Evolutionary conservation across 306 rosid genomes (phyloP).

Genomic region (Casuarina equisetifolia): DNA sequence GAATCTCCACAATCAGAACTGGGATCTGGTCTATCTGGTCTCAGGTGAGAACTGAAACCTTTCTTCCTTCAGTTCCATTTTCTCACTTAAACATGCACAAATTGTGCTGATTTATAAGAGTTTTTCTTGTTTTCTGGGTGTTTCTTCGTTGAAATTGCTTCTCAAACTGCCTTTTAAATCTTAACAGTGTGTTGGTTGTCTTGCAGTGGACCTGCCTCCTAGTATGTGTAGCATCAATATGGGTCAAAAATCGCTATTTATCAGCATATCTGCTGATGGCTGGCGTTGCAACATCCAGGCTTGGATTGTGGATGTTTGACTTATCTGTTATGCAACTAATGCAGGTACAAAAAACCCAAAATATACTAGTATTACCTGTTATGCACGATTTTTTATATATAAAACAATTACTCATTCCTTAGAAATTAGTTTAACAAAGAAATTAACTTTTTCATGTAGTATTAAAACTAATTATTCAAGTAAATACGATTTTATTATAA

Average conservation of each 20-base stretch:
- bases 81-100: conserved; percentile 1
- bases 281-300: conserved; percentile 81
- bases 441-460: too few relatives aligned
- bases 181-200: conserved; percentile 12
- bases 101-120: neutral
- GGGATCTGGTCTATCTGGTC: conserved; percentile 91
- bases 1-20: conserved; percentile 60
- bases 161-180: neutral
- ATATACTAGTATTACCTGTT: too few relatives aligned
- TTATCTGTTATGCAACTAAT: conserved; percentile 83
- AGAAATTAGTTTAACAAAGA: too few relatives aligned
- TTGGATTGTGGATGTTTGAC: conserved; percentile 94
- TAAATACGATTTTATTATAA: too few relatives aligned
- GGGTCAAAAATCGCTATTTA: conserved; percentile 37
- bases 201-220: conserved; percentile 78
- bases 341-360: conserved; percentile 53
- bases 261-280: conserved; percentile 73
- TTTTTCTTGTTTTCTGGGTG: neutral
- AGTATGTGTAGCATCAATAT: conserved; percentile 63
- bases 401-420: too few relatives aligned
- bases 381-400: too few relatives aligned
- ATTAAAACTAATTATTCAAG: too few relatives aligned
- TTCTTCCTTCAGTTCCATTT: neutral
- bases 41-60: conserved; percentile 50
- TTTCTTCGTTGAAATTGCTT: conserved; percentile 1